phyloP scores from a whole-genome alignment of 2,329 filamentous ascomycete species.

The Aspergillus arachidicola region DNA sequence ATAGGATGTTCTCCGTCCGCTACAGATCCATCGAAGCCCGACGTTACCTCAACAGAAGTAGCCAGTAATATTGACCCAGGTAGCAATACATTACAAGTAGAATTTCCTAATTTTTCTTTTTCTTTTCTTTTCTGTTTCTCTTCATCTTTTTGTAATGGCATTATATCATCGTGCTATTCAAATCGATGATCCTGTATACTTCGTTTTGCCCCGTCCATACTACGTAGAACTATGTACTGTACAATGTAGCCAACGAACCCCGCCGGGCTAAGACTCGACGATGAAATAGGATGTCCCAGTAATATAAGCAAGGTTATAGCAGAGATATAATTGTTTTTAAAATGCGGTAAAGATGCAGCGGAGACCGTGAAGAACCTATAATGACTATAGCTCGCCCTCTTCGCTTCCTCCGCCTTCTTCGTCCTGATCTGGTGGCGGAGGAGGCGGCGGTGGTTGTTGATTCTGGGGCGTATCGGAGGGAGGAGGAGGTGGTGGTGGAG shows the following conservation, averaged over 20 bases:
- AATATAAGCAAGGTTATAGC: neutral
- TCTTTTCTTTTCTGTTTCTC: neutral
- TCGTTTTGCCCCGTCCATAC: neutral
- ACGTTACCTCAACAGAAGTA: neutral
- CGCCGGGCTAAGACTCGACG: neutral
- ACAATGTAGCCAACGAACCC: neutral
- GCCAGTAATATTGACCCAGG: neutral
- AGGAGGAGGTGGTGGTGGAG: constrained; percentile 11
- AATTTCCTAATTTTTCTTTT: neutral
- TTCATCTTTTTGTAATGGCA: neutral
- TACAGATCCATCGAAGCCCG: too few relatives aligned
- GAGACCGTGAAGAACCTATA: neutral
- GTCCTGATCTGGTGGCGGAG: constrained; percentile 11
- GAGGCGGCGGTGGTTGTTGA: constrained; percentile 8
- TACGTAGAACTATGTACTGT: neutral
- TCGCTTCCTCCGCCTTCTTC: constrained; percentile 45
- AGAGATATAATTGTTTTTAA: neutral
- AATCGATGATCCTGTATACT: neutral
- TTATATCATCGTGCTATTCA: neutral
- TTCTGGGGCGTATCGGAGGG: constrained; percentile 8
- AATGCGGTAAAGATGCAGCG: neutral
- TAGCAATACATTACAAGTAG: neutral
- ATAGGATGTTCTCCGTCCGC: too few relatives aligned
- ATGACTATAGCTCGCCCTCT: constrained; percentile 42
- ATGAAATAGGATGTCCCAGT: neutral